Percentiles rank a stretch among this genome's conserved stretches.
These are phyloP conservation scores for Magnusiomyces suaveolens DNA, from an alignment of 1,139 yeast species.

Conservation along the genomic window DNA sequence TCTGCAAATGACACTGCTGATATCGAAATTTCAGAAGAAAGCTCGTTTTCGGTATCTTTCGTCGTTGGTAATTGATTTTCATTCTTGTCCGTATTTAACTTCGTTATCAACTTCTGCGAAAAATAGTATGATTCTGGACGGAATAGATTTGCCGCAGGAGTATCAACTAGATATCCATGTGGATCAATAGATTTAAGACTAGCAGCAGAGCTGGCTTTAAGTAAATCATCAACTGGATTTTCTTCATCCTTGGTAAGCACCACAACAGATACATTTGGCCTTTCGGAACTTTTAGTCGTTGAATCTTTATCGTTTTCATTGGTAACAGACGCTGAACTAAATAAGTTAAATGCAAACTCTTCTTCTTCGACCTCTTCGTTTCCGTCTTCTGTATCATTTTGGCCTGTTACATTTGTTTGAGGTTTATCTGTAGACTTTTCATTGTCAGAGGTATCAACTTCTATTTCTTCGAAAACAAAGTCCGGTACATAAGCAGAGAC, in stretches of 20 bases:
- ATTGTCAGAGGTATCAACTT: conserved; percentile 8
- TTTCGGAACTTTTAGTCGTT: conserved; percentile 10
- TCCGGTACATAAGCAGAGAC: conserved; percentile 13
- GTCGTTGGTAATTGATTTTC: neutral
- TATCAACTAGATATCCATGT: neutral
- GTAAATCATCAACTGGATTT: conserved; percentile 6
- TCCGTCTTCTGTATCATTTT: conserved; percentile 6
- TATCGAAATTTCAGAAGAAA: neutral
- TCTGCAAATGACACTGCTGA: conserved; percentile 5
- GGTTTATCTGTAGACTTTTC: neutral
- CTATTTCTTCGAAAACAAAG: conserved; percentile 23
- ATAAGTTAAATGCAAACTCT: conserved; percentile 15
- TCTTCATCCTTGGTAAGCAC: conserved; percentile 10
- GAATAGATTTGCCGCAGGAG: neutral
- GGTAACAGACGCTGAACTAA: conserved; percentile 19
- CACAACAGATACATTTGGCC: conserved; percentile 6
- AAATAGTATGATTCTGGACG: conserved; percentile 26
- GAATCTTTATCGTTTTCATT: conserved; percentile 8
- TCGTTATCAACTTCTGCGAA: neutral
- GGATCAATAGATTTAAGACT: neutral
- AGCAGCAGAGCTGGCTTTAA: neutral
- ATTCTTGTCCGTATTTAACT: neutral
- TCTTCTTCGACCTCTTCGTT: conserved; percentile 14
- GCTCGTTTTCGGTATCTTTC: neutral
- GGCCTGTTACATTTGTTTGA: neutral